Base-by-base conservation (phyloP, 257 asterid species). In the Orobanche coerulescens region DNA sequence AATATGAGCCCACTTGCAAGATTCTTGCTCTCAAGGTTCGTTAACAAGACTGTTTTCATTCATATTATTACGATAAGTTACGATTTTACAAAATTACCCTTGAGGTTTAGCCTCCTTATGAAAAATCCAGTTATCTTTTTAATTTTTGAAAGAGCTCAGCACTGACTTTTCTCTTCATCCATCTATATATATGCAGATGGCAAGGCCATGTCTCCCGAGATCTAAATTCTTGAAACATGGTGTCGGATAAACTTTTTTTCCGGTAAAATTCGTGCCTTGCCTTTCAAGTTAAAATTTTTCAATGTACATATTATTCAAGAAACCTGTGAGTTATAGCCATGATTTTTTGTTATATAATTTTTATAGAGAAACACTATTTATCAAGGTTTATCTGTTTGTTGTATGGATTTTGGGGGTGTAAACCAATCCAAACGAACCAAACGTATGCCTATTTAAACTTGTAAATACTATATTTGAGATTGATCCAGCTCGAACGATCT, bases 21-120 rank as follows among this genome's bases (percentile, higher is more conserved):
- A 78, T 93, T 93, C 80, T 79, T 93, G 86, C 95, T 89, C 66
- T 93, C 97, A 14, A 93, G 98, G 96, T 88, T 72, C 6, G 95
- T 78, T 66, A 15, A 14, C 28, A 58, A 58, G 30, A 19, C 20
- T 15, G 5, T 42, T 9, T 4, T 42, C 6, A 2, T 42, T 42
- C 0, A 0, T 30, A 13, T 13, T 14, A 1, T 42, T 15, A 4
- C 7, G 18, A 5, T 36, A 36, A 36, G 1, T 36, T 36, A 36
- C 1, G n/a, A n/a, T n/a, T n/a, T n/a, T n/a, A n/a, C n/a, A n/a
- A 26, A 26, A 5, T 1, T 26, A 26, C 31, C 31, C 31, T 26
- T 26, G 31, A 26, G 31, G 31, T 26, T 26, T 5, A 26, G 5
- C 5, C 3, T 26, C 2, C 2, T 26, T 26, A 36, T 6, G 13